phyloP scores from a whole-genome alignment of 176 grass and related monocot genomes.

The Thinopyrum elongatum region DNA sequence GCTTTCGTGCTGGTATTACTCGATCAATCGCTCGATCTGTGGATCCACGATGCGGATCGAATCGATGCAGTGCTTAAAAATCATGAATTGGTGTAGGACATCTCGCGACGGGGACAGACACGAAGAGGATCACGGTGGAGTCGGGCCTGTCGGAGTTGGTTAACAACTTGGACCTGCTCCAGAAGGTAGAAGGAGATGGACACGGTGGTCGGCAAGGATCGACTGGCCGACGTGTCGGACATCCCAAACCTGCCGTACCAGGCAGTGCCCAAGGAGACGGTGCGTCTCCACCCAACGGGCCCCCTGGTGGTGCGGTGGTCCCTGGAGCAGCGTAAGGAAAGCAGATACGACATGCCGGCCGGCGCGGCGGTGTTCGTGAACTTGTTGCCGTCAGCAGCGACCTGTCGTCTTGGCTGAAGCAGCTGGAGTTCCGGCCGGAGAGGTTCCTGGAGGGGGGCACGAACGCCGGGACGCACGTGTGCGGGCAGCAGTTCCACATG shows the following conservation, averaged over 20 bases:
- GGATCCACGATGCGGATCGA: not conserved
- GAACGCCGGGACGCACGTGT: slow-evolving; percentile 29
- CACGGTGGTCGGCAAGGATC: slow-evolving; percentile 34
- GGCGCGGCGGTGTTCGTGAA: slow-evolving; percentile 50
- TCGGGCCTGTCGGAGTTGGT: slow-evolving; percentile 42
- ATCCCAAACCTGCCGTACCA: slow-evolving; percentile 56
- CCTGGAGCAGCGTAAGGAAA: slow-evolving; percentile 15
- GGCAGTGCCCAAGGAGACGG: slow-evolving; percentile 55
- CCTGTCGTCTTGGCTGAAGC: slow-evolving; percentile 1
- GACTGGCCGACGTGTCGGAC: slow-evolving; percentile 44
- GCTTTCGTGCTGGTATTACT: slow-evolving; percentile 49
- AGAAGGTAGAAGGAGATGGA: slow-evolving; percentile 41
- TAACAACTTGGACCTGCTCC: slow-evolving; percentile 24
- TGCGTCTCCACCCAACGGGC: slow-evolving; percentile 55
- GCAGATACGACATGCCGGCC: slow-evolving; percentile 50
- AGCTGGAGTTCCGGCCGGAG: slow-evolving; percentile 55
- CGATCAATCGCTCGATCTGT: too few species aligned
- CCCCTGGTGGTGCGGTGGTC: slow-evolving; percentile 43
- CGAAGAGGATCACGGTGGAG: slow-evolving; percentile 54
- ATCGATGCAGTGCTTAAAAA: not conserved
- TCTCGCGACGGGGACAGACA: slow-evolving; percentile 57
- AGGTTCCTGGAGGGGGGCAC: slow-evolving; percentile 19
- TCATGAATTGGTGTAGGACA: slow-evolving; percentile 18
- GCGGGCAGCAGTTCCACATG: slow-evolving; percentile 65
- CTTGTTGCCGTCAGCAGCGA: slow-evolving; percentile 56